phyloP scores from a whole-genome alignment of 2,329 filamentous ascomycete species.

The Xylariaceae sp. region DNA sequence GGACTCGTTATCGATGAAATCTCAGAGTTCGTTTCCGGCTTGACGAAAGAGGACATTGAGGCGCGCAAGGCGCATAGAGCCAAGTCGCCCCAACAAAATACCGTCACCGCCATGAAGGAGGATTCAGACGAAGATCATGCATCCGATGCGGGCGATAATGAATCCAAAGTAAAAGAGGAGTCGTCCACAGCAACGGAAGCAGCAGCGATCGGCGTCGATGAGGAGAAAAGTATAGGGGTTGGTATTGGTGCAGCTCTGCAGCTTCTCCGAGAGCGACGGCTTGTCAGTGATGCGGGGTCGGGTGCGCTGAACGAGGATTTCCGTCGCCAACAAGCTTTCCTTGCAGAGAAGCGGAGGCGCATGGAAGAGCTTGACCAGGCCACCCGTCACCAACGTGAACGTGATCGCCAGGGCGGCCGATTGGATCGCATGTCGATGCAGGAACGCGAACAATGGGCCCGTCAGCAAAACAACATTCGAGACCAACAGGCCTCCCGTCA shows the following conservation, averaged over 20 bases:
- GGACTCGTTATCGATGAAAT: conserved; percentile 94
- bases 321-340: conserved; percentile 70
- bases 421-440: conserved; percentile 86
- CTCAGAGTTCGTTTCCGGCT: conserved; percentile 84
- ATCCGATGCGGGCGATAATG: conserved; percentile 46
- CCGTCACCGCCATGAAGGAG: conserved; percentile 41
- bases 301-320: conserved; percentile 61
- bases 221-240: conserved; percentile 76
- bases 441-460: conserved; percentile 83
- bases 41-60: conserved; percentile 60
- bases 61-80: conserved; percentile 48
- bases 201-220: conserved; percentile 69
- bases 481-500: conserved; percentile 79
- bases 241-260: conserved; percentile 79
- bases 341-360: conserved; percentile 70
- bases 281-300: conserved; percentile 62
- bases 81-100: conserved; percentile 35
- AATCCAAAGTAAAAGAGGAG: conserved; percentile 44
- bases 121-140: conserved; percentile 42
- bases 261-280: conserved; percentile 77
- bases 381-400: conserved; percentile 76
- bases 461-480: conserved; percentile 80
- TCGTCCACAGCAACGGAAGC: conserved; percentile 41
- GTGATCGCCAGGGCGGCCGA: conserved; percentile 75
- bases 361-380: conserved; percentile 71